Evolutionary conservation across 2,329 filamentous ascomycete genomes (phyloP).

Genomic region (Sclerotinia glacialis): DNA sequence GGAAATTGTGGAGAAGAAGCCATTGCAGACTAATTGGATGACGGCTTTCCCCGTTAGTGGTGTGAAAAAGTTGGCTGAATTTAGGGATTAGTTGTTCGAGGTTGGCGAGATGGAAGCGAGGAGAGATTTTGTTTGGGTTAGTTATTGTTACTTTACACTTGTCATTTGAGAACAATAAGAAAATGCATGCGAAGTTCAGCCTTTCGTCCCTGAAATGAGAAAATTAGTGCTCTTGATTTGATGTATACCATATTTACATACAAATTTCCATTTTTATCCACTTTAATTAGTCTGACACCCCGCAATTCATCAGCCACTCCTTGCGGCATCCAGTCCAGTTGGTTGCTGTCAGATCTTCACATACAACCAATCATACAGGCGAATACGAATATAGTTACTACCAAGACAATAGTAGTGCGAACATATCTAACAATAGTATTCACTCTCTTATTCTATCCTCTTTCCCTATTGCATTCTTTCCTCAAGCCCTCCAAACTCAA

Average conservation of each 20-base stretch:
- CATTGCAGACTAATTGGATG: constrained; percentile 26
- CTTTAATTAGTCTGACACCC: background rate
- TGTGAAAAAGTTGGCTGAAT: background rate
- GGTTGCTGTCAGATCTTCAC: background rate
- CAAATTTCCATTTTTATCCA: background rate
- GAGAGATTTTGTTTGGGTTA: background rate
- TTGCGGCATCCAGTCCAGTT: background rate
- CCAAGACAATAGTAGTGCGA: background rate
- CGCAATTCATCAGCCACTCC: background rate
- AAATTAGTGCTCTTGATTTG: background rate
- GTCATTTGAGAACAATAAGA: background rate
- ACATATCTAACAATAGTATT: background rate
- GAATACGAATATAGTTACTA: background rate
- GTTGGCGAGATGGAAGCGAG: background rate
- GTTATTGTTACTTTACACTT: background rate
- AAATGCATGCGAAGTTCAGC: background rate
- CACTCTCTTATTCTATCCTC: background rate
- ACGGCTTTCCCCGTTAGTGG: background rate
- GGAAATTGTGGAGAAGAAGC: constrained; percentile 36
- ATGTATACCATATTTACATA: background rate
- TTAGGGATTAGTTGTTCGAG: background rate
- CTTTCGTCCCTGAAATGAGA: background rate
- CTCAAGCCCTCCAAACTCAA: background rate
- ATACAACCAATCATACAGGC: background rate
- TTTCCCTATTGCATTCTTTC: too few species aligned